Base-by-base conservation (phyloP, 768 basidiomycete species). In the Boletellus sp. region DNA sequence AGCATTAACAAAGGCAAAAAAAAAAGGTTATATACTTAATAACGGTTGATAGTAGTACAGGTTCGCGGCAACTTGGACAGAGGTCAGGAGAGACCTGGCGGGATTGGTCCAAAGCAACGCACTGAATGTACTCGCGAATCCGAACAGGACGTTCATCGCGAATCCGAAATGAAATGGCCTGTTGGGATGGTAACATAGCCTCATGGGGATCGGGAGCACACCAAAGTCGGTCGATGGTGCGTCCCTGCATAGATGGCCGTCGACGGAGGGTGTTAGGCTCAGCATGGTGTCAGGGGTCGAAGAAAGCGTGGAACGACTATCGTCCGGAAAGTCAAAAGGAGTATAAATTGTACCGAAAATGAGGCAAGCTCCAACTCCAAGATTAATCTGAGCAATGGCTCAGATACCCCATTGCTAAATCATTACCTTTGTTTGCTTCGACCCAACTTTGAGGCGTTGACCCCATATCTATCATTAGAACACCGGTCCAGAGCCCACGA, bases 31-130 rank as follows among this genome's bases (percentile, higher is more conserved):
- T 11, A 11, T 63, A 81, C 89, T 87, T 12, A 91, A 68, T 57
- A 93, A 63, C 0, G 90, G 90, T 70, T 90, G 87, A 53, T 83
- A 86, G 55, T 91, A 93, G 61, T 91, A 92, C 40, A 92, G 62
- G 60, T 92, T 92, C n/a, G 81, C 78, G 12, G 81, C 82, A 36
- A 71, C 84, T 85, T 28, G 28, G 28, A n/a, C 3, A 35, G 28
- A 24, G 10, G 13, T 62, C 17, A 54, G n/a, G 17, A 28, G 23
- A 9, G 23, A 26, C 35, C n/a, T 7, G 4, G 17, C 24, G 8
- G 6, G 6, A 6, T 5, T 28, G 7, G 22, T 4, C 8, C 20
- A 9, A 12, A 28, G 23, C 11, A 51, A 28, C 67, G 37, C 35
- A 69, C 66, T 53, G 46, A 69, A 67, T 26, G 83, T 86, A 54